Evolutionary conservation across 306 rosid genomes (phyloP).

Genomic region (Abrus precatorius): DNA sequence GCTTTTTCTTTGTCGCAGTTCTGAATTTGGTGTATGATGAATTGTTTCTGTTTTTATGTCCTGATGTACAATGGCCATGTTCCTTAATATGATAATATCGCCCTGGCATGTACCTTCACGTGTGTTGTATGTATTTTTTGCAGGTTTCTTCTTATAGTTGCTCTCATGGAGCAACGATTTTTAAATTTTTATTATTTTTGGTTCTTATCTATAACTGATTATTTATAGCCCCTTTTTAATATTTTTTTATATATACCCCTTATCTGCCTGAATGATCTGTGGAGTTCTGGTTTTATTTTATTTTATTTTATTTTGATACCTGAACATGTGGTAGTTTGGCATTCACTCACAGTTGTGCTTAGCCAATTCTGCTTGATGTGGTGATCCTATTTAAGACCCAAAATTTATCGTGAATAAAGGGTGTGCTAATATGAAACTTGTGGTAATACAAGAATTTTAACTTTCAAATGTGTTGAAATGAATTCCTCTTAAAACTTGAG

Average conservation of each 20-base stretch:
- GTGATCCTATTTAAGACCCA: neutral
- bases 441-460: constrained; percentile 8
- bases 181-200: neutral
- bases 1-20: neutral
- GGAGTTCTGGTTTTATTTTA: constrained; percentile 5
- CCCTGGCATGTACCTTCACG: neutral
- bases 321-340: constrained; percentile 16
- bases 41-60: neutral
- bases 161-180: constrained; percentile 34
- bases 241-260: neutral
- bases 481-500: constrained; percentile 8
- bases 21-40: constrained; percentile 7
- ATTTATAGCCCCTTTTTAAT: neutral
- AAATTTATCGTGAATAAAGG: neutral
- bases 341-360: constrained; percentile 1
- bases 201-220: neutral
- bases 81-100: neutral
- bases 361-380: neutral
- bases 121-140: neutral
- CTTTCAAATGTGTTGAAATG: constrained; percentile 19
- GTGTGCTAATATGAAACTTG: constrained; percentile 24
- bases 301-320: neutral
- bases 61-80: neutral
- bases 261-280: constrained; percentile 15
- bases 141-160: constrained; percentile 24